A percentile compares a stretch with the other conserved stretches of the same genome.
These are phyloP conservation scores for Exserohilum turcica DNA, from an alignment of 2,329 filamentous ascomycete species.

Conservation along the genomic window DNA sequence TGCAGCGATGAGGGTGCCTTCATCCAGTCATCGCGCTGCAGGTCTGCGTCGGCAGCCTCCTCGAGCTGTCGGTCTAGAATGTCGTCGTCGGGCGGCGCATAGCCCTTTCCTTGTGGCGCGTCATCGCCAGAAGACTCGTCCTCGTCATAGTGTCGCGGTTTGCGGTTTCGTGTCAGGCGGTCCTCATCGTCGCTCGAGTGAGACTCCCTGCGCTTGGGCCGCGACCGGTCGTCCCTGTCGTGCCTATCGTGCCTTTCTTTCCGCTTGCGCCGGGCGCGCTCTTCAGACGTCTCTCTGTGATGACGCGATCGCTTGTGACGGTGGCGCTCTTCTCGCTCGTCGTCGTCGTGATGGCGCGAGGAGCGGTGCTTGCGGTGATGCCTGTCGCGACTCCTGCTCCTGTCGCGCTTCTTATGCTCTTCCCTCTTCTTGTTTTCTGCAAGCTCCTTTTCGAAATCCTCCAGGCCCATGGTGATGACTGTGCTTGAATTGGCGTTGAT, in stretches of 20 bases:
- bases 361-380: constrained; percentile 51
- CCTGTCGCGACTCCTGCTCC: constrained; percentile 50
- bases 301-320: constrained; percentile 69
- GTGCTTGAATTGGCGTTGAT: background rate
- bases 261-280: constrained; percentile 54
- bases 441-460: constrained; percentile 79
- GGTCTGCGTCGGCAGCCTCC: constrained; percentile 42
- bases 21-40: constrained; percentile 92
- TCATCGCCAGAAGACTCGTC: constrained; percentile 39
- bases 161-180: constrained; percentile 39
- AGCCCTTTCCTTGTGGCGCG: constrained; percentile 52
- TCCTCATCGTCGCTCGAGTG: constrained; percentile 45
- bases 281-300: constrained; percentile 50
- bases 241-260: constrained; percentile 47
- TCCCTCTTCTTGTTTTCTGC: constrained; percentile 67
- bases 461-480: constrained; percentile 59
- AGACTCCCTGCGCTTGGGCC: constrained; percentile 37
- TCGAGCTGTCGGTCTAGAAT: constrained; percentile 51
- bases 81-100: constrained; percentile 50
- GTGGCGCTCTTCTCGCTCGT: constrained; percentile 56
- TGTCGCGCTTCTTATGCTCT: constrained; percentile 53
- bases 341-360: constrained; percentile 51
- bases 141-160: constrained; percentile 42
- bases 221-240: constrained; percentile 42
- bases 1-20: constrained; percentile 80